Base-by-base conservation (phyloP, 805 yeast genomes). In the Pichia cabralensis region DNA sequence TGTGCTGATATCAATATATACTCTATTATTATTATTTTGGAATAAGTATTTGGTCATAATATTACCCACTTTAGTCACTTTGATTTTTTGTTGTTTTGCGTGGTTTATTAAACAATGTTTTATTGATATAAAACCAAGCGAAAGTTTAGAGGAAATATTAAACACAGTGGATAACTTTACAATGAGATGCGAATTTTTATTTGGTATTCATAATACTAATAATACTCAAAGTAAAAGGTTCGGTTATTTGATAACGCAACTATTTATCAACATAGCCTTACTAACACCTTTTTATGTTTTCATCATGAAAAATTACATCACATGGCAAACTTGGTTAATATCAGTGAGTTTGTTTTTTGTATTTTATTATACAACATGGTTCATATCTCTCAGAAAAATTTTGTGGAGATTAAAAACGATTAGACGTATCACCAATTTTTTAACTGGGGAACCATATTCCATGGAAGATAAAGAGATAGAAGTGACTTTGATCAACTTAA, bases 101-200 rank as follows among this genome's bases (percentile, higher is more conserved):
- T 72, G 76, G 76, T 50, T 60, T 15, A 50, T 65, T 8, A 62
- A 59, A 37, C 60, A 69, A 5, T 59, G 63, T 7, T 41, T 60
- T 2, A 56, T 60, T 38, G 74, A 67, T 38, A 22, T 41, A 22
- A 18, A 6, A 15, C 32, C 38, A 14, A 61, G 65, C 30, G 76
- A 76, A 10, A 71, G 76, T 1, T 50, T 71, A 22, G 75, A 69
- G 33, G 77, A 71, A 43, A 69, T 71, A 2, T 39, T 71, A 23
- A 64, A 63, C 40, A 62, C 71, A 0, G 46, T 69, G 35, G 62
- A 64, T 29, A 72, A 72, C 41, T 57, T 71, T 34, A 41, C 65
- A 3, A 47, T 60, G 1, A 55, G 77, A 24, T 55, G 56, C 37
- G 66, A 62, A 35, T 55, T 64, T 45, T 35, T 67, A 4, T 43